Evolutionary conservation across 2,329 filamentous ascomycete genomes (phyloP), one percentile per base, ranked within the genome.

Genomic region (Phoma sp.): DNA sequence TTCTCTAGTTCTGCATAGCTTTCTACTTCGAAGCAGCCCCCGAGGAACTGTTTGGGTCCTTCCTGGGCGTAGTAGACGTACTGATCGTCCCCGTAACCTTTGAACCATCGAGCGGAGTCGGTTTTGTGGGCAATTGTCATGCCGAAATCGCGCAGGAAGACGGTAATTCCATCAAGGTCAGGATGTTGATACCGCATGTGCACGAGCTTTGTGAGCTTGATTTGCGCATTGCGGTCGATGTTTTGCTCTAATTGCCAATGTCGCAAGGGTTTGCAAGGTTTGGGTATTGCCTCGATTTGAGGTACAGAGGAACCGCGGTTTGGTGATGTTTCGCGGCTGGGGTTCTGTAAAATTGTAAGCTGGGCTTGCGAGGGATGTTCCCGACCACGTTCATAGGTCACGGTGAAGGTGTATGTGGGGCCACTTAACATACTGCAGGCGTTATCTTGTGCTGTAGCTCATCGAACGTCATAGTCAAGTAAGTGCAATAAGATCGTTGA

Each of bases 31-130:
- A 85, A 88, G 1, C 79, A 83, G 0, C 80, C 79, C 2, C 86
- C 86, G 5, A 81, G 78, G 64, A 87, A 89, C 50, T 78, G 82
- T 53, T 72, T 74, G 65, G 78, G 71, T 1, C 81, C 78, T 42
- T 76, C 74, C 53, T 78, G 77, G 40, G 84, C 80, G 59, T 83
- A 85, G 37, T 87, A 78, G 2, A 86, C 75, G 66, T 84, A 87
- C 11, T 84, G 84, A 60, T 87, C 84, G 6, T 73, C 74, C 12
- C 86, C 84, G 64, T 87, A 87, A 15, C 86, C 86, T 33, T 83
- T 81, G 69, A 81, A 87, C 75, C 83, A 88, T 26, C 83, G 81
- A 53, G 66, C 62, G 1, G 57, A 63, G 0, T 68, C 65, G 0
- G 61, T 59, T 42, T 72, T 71, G 23, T 72, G 60, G 5, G 66